Evolutionary conservation across 306 rosid species (phyloP), one percentile per base, ranked within the genome.

Genomic region (Glycine latifolia): DNA sequence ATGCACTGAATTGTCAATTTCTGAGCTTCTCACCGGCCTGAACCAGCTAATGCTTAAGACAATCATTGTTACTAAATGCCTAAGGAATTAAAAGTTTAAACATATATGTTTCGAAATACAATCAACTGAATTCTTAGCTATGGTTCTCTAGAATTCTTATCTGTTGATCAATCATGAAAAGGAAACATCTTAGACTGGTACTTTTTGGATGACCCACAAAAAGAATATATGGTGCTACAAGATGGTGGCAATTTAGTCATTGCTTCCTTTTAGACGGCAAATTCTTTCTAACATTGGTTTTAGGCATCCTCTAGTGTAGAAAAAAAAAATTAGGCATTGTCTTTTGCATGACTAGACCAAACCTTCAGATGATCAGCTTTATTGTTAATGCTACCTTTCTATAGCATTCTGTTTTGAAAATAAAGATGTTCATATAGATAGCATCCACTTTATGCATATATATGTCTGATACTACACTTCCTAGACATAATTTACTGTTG

Each of bases 161-260:
- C 50, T 54, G 52, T 71, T 76, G 67, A 47, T 77, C 82, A 76
- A 61, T 75, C 59, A 15, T 58, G 73, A 66, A 72, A 77, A 65
- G 44, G 49, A 61, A 80, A 46, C 78, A 80, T 80, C 67, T 37
- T 76, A 35, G 33, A 53, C 7, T 44, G 73, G 41, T 46, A 47
- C 35, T 10, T 52, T 58, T 49, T 67, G 81, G 63, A 44, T 62
- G 44, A 79, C 15, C 39, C 11, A 41, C 48, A 39, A 52, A 65
- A 53, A 26, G 31, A 39, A 41, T 12, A 56, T 11, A 58, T 47
- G 81, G 55, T 48, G 14, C 31, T 17, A 35, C 44, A 75, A 54
- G 73, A 46, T 81, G 76, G 47, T 41, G 39, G 53, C 31, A 41
- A 20, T 39, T 72, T 62, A 16, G 41, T 55, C 66, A 46, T 8